Conservation (phyloP, 306 rosid genomes). For the Psophocarpus tetragonolobus region DNA sequence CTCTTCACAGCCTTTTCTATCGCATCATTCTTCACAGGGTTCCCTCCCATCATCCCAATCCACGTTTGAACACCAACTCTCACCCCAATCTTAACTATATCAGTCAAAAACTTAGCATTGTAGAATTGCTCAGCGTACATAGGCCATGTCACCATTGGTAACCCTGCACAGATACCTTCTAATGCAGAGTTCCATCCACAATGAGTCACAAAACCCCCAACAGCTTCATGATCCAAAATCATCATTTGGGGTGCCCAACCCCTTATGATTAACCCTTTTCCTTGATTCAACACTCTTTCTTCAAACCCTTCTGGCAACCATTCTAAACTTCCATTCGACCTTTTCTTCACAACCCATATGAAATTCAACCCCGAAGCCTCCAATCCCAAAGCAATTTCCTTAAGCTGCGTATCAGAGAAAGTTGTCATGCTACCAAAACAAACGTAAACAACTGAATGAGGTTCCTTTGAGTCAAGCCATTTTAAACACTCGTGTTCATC, state of each 20-base stretch:
- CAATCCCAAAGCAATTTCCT: conserved; percentile 49
- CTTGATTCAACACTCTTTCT: conserved; percentile 32
- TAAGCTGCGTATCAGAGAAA: conserved; percentile 40
- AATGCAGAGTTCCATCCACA: conserved; percentile 54
- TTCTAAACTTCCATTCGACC: background rate
- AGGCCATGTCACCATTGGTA: conserved; percentile 54
- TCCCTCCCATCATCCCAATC: conserved; percentile 28
- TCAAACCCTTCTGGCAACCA: conserved; percentile 54
- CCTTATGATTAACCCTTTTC: conserved; percentile 43
- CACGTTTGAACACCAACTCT: conserved; percentile 41
- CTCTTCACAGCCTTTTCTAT: conserved; percentile 39
- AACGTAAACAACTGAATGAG: conserved; percentile 43
- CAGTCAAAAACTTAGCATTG: conserved; percentile 43
- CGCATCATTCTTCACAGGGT: conserved; percentile 31
- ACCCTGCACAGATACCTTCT: conserved; percentile 49
- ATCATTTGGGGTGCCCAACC: conserved; percentile 55
- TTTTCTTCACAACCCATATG: conserved; percentile 50
- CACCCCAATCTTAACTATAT: conserved; percentile 38
- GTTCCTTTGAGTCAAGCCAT: conserved; percentile 50
- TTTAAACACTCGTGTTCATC: conserved; percentile 44
- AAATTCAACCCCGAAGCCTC: conserved; percentile 46
- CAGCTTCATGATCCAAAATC: conserved; percentile 43
- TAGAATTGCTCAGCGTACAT: conserved; percentile 43
- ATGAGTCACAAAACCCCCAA: conserved; percentile 53
- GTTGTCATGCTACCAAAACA: conserved; percentile 47